Percentiles rank a stretch among this genome's conserved stretches.
Evolutionary conservation across 2,329 filamentous ascomycete species (phyloP).

Genomic region (Neonectria neomacrospora): DNA sequence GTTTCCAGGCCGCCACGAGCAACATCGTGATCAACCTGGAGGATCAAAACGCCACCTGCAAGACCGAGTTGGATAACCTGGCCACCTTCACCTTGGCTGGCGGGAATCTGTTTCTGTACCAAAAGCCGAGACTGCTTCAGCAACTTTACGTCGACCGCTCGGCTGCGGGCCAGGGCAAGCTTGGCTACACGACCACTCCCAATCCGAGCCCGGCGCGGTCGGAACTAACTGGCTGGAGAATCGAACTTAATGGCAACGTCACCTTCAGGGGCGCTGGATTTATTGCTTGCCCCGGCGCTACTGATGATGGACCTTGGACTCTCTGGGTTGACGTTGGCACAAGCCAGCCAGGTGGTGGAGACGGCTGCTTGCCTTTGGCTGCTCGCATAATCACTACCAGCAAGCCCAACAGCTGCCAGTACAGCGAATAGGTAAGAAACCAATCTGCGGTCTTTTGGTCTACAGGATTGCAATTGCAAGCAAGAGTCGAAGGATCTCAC

Average conservation of each 20-base stretch:
- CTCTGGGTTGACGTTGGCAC: not conserved
- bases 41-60: not conserved
- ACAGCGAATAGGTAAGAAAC: not conserved
- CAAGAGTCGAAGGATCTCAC: not conserved
- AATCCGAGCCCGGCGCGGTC: not conserved
- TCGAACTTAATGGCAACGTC: not conserved
- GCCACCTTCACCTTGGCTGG: not conserved
- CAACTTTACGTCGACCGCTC: constrained; percentile 1
- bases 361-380: not conserved
- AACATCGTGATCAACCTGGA: not conserved
- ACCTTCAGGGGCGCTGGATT: not conserved
- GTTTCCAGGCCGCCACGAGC: not conserved
- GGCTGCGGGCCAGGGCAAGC: not conserved
- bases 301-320: not conserved
- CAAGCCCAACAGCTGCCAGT: not conserved
- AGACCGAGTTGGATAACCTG: not conserved
- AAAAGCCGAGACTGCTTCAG: not conserved
- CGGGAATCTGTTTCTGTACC: not conserved
- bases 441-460: not conserved
- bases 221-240: not conserved
- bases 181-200: not conserved
- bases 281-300: not conserved
- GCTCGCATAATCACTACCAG: not conserved
- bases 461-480: not conserved
- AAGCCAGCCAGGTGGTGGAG: not conserved